Evolutionary conservation across 768 basidiomycete genomes (phyloP).

Genomic region (Psilocybe sp.): DNA sequence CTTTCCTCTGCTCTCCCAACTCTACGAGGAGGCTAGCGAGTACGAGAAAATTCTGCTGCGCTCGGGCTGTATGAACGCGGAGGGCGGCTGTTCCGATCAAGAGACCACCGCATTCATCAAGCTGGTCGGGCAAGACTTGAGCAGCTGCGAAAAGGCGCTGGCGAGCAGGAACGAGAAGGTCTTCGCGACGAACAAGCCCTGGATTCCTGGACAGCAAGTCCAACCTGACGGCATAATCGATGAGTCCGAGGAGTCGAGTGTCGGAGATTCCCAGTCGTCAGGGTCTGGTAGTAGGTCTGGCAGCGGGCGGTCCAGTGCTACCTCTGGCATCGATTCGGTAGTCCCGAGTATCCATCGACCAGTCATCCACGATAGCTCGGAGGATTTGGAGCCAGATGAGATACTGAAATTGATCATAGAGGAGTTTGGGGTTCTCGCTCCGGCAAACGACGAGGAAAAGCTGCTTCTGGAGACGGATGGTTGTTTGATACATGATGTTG

Average conservation of each 20-base stretch:
- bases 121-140: conserved; percentile 42
- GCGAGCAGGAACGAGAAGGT: conserved; percentile 35
- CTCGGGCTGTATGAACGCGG: conserved; percentile 20
- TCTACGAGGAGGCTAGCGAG: conserved; percentile 36
- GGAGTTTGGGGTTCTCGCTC: conserved; percentile 55
- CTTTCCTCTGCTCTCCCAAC: conserved; percentile 27
- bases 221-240: too few relatives aligned
- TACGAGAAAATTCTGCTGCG: conserved; percentile 33
- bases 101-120: conserved; percentile 33
- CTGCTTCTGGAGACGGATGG: conserved; percentile 54
- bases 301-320: not conserved
- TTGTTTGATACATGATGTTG: conserved; percentile 44
- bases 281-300: conserved; percentile 12
- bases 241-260: not conserved
- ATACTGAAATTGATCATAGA: conserved; percentile 48
- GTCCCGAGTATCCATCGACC: conserved; percentile 23
- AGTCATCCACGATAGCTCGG: conserved; percentile 21
- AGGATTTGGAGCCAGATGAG: conserved; percentile 40
- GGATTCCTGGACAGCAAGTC: conserved; percentile 15
- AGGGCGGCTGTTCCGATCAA: conserved; percentile 12
- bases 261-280: conserved; percentile 13
- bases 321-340: conserved; percentile 3
- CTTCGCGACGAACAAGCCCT: conserved; percentile 29
- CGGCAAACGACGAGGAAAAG: conserved; percentile 42
- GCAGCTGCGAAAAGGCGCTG: conserved; percentile 28